A percentile compares a stretch with the other conserved stretches of the same genome.
Evolutionary conservation across 306 rosid genomes (phyloP).

Genomic region (Nissolia schottii): DNA sequence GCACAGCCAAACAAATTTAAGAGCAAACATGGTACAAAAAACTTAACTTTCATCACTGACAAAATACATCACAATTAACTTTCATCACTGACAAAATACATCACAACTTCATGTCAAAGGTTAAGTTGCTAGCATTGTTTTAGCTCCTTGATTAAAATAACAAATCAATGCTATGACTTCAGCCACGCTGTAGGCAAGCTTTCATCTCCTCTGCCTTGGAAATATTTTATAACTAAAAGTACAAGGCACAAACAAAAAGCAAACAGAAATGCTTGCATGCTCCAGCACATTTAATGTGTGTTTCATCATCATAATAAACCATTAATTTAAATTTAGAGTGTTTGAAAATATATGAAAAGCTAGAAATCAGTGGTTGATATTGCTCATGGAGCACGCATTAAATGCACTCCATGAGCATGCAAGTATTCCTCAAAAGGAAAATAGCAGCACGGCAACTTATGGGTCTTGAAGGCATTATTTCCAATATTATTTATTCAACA

Average conservation of each 20-base stretch:
- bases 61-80: neutral
- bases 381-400: too few species aligned
- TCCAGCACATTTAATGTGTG: too few species aligned
- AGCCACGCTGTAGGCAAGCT: neutral
- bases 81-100: neutral
- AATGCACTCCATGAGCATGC: too few species aligned
- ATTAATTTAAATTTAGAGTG: too few species aligned
- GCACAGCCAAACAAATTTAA: neutral
- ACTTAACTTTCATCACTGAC: neutral
- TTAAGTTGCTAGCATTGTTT: neutral
- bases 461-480: neutral
- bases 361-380: too few species aligned
- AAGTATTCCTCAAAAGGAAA: too few species aligned
- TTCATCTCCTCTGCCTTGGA: neutral
- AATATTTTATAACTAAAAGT: neutral
- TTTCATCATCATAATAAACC: too few species aligned
- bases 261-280: too few species aligned
- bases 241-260: neutral
- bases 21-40: neutral
- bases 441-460: neutral
- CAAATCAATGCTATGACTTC: neutral
- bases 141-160: neutral
- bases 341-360: too few species aligned
- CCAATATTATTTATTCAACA: neutral
- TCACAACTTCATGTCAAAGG: neutral